Evolutionary conservation across 345 rosid species (phyloP).

Genomic region (Pugionium dolabratum): DNA sequence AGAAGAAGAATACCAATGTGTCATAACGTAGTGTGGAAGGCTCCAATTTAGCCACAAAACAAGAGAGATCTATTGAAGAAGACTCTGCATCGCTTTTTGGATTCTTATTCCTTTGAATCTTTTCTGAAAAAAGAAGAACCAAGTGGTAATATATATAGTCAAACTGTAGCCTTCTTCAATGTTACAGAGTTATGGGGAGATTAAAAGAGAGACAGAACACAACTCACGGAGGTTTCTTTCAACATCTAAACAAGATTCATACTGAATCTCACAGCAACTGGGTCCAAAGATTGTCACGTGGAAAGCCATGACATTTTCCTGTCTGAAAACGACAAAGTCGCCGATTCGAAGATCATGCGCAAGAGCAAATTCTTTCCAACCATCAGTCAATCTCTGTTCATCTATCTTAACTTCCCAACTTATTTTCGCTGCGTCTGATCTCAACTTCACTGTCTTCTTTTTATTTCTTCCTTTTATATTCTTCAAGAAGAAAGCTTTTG

Average conservation of each 20-base stretch:
- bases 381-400: conserved; percentile 25
- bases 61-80: conserved; percentile 18
- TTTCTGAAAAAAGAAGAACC: conserved; percentile 1
- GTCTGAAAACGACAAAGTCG: conserved; percentile 30
- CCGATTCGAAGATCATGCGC: conserved; percentile 30
- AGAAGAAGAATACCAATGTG: conserved; percentile 8
- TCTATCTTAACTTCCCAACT: conserved; percentile 29
- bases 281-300: conserved; percentile 29
- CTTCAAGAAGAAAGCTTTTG: conserved; percentile 15
- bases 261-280: conserved; percentile 28
- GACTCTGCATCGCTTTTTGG: not conserved
- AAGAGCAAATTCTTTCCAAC: conserved; percentile 32
- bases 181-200: too few species aligned
- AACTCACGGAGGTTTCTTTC: conserved; percentile 13
- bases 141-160: not conserved
- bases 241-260: conserved; percentile 9
- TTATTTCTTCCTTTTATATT: not conserved
- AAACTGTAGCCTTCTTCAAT: not conserved
- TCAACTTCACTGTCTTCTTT: not conserved
- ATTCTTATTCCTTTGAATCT: conserved; percentile 2
- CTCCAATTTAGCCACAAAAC: not conserved
- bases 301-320: conserved; percentile 19
- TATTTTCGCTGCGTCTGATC: conserved; percentile 6
- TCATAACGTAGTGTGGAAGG: conserved; percentile 15
- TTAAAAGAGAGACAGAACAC: not conserved